A percentile compares a stretch with the other conserved stretches of the same genome.
These are phyloP conservation scores for Gloeostereum incarnatum DNA, from an alignment of 768 basidiomycete species.

Conservation along the genomic window DNA sequence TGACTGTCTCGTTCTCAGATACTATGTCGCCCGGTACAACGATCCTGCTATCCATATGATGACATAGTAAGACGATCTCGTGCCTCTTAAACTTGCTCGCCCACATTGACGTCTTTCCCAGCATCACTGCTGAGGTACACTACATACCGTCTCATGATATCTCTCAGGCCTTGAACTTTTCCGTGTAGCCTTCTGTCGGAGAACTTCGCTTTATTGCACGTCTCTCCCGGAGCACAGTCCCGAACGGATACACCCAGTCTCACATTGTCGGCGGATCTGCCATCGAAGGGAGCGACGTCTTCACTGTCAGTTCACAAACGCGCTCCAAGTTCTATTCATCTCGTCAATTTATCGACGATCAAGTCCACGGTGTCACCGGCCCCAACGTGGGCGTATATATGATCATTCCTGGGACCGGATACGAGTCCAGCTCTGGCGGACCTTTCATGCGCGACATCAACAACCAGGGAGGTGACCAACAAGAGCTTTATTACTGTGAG, in stretches of 20 bases:
- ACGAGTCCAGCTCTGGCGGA: constrained; percentile 20
- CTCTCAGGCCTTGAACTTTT: too few species aligned
- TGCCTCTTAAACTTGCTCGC: not conserved
- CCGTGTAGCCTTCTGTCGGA: constrained; percentile 24
- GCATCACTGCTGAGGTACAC: constrained; percentile 23
- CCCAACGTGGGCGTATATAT: constrained; percentile 13
- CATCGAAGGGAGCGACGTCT: constrained; percentile 28
- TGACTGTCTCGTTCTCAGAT: constrained; percentile 10
- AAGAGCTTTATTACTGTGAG: constrained; percentile 27
- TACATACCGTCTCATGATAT: too few species aligned
- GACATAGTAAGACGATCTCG: constrained; percentile 17
- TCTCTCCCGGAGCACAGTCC: constrained; percentile 16
- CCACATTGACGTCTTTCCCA: constrained; percentile 6
- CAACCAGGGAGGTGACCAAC: constrained; percentile 24
- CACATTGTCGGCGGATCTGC: constrained; percentile 22
- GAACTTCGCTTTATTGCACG: constrained; percentile 29
- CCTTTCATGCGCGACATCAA: constrained; percentile 26
- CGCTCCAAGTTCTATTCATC: constrained; percentile 26
- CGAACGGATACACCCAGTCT: constrained; percentile 17
- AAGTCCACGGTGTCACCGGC: constrained; percentile 23
- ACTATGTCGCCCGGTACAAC: constrained; percentile 24
- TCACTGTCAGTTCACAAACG: constrained; percentile 18
- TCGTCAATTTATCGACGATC: constrained; percentile 24
- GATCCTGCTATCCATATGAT: constrained; percentile 29
- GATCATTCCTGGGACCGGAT: constrained; percentile 20